Conservation (phyloP, 2,329 filamentous ascomycete species). For the Tolypocladium pustulatum region DNA sequence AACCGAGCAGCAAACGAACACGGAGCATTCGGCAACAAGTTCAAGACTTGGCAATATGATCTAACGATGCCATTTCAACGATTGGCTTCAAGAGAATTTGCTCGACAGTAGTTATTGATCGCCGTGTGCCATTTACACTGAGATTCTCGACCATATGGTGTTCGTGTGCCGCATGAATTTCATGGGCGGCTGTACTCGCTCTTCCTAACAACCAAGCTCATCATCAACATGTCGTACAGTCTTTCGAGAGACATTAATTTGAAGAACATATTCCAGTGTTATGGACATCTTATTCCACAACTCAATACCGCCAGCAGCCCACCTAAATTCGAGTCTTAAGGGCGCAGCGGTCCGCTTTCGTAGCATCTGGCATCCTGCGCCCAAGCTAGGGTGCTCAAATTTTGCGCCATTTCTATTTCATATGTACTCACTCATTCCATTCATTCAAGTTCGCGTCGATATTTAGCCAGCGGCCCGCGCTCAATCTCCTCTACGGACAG, state of each 20-base stretch:
- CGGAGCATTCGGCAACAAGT: background rate
- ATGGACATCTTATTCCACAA: background rate
- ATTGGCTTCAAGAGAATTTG: too few species aligned
- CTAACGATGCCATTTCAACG: too few species aligned
- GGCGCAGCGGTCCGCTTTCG: background rate
- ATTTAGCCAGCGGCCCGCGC: slow-evolving; percentile 12
- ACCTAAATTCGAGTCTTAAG: background rate
- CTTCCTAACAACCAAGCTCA: background rate
- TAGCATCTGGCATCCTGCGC: background rate
- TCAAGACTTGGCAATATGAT: background rate
- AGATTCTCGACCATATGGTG: background rate
- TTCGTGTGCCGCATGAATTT: background rate
- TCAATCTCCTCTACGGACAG: slow-evolving; percentile 34
- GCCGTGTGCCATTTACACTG: background rate
- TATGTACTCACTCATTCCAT: too few species aligned
- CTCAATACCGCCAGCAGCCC: background rate
- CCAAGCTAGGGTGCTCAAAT: background rate
- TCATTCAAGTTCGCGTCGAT: slow-evolving; percentile 2
- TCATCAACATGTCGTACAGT: background rate
- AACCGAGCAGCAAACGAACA: background rate
- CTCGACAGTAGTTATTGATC: too few species aligned
- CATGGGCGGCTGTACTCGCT: background rate
- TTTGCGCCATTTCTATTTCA: background rate
- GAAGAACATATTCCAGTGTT: background rate
- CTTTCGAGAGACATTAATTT: background rate